Percentiles rank a stretch among this genome's conserved stretches.
Evolutionary conservation across 495 filamentous ascomycete species (phyloP).

Genomic region (Daldinia loculata): DNA sequence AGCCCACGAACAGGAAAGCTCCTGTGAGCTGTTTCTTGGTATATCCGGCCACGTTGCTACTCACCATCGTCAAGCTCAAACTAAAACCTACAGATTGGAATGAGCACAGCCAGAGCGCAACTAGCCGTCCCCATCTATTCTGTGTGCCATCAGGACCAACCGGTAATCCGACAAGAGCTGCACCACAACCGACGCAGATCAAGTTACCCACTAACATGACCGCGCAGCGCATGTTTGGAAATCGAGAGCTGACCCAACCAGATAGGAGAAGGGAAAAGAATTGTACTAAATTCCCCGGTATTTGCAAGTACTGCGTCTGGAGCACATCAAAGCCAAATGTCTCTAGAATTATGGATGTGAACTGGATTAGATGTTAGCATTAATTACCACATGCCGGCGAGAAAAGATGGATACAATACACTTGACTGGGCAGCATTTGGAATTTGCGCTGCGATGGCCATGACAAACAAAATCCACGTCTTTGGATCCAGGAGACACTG

Average conservation of each 20-base stretch:
- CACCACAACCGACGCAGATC: slow-evolving; percentile 52
- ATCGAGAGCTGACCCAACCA: slow-evolving; percentile 52
- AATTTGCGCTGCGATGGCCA: slow-evolving; percentile 55
- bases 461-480: slow-evolving; percentile 57
- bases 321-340: slow-evolving; percentile 65
- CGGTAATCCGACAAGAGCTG: slow-evolving; percentile 46
- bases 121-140: slow-evolving; percentile 63
- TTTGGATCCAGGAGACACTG: slow-evolving; percentile 68
- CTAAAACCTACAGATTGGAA: slow-evolving; percentile 55
- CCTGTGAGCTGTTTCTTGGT: slow-evolving; percentile 66
- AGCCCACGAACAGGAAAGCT: slow-evolving; percentile 61
- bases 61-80: slow-evolving; percentile 53
- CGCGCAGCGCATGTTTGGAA: slow-evolving; percentile 51
- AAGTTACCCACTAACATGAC: slow-evolving; percentile 53
- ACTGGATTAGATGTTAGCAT: slow-evolving; percentile 31
- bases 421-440: slow-evolving; percentile 60
- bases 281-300: slow-evolving; percentile 53
- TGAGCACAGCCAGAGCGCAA: slow-evolving; percentile 56
- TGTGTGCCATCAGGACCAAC: slow-evolving; percentile 47
- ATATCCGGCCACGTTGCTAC: slow-evolving; percentile 62
- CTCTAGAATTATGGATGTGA: slow-evolving; percentile 57
- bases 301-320: slow-evolving; percentile 64
- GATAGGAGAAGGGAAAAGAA: slow-evolving; percentile 50
- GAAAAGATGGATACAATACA: slow-evolving; percentile 39
- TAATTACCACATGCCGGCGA: background rate